Evolutionary conservation across 495 filamentous ascomycete genomes (phyloP).

Genomic region (Penicillium subrubescens): DNA sequence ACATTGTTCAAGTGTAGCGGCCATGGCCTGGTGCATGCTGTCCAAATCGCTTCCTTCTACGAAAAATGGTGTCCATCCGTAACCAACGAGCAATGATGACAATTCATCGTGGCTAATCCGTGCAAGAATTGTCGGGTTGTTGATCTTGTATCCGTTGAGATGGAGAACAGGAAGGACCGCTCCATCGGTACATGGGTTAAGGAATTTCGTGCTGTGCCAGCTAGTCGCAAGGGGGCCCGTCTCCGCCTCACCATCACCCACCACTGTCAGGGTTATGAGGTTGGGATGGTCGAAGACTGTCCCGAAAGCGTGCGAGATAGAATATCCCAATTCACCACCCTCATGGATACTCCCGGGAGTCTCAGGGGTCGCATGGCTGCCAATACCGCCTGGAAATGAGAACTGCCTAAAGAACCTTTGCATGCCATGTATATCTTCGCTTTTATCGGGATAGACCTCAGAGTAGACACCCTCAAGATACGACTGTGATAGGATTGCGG

Average conservation of each 20-base stretch:
- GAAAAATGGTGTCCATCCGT: slow-evolving; percentile 77
- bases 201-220: slow-evolving; percentile 76
- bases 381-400: slow-evolving; percentile 76
- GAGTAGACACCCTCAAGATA: slow-evolving; percentile 74
- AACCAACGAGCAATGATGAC: slow-evolving; percentile 62
- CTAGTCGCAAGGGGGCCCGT: slow-evolving; percentile 71
- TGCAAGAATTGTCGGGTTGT: slow-evolving; percentile 72
- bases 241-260: slow-evolving; percentile 75
- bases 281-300: slow-evolving; percentile 69
- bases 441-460: slow-evolving; percentile 68
- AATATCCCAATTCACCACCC: slow-evolving; percentile 76
- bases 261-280: slow-evolving; percentile 70
- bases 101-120: slow-evolving; percentile 71
- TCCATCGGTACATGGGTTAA: slow-evolving; percentile 71
- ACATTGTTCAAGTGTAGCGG: slow-evolving; percentile 68
- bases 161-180: slow-evolving; percentile 74
- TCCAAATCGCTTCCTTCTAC: slow-evolving; percentile 71
- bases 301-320: slow-evolving; percentile 72
- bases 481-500: slow-evolving; percentile 66
- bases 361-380: slow-evolving; percentile 71
- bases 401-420: slow-evolving; percentile 75
- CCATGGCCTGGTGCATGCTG: slow-evolving; percentile 77
- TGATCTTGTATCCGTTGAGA: slow-evolving; percentile 80
- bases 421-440: slow-evolving; percentile 65
- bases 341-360: slow-evolving; percentile 74